Base-by-base conservation (phyloP, 768 basidiomycete species). In the Amylocystis lapponica region DNA sequence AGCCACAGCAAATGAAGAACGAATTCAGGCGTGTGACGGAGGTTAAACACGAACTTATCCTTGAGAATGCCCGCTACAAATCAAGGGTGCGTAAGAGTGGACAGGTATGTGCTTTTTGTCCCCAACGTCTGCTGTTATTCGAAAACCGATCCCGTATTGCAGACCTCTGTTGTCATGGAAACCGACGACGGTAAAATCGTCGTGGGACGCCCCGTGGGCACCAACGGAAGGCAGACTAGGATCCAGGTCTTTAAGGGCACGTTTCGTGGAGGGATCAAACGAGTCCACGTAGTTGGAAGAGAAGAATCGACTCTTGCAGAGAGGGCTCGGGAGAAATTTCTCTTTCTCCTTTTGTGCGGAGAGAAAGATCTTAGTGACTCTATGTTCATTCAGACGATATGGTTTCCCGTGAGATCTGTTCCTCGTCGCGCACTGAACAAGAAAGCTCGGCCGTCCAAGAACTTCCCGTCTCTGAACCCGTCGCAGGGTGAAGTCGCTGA, bases 1-100 rank as follows among this genome's bases (percentile, higher is more conserved):
- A 59, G 39, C 67, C 74, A 0, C 60, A 51, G 33, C 64, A 63
- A 29, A 51, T 48, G 3, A 46, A 47, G 0, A 66, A 59, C 37
- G 70, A 73, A 27, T 68, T 73, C 45, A 53, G 45, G 2, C 34
- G 41, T 1, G 58, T 59, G 9, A 46, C 43, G n/a, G 10, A 55
- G 5, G 47, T 52, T 13, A 55, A 65, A 9, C 68, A 66, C 1
- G 52, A 50, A 2, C 31, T 67, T 13, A 44, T 54, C 10, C 35
- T 75, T 2, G 46, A 50, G 12, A 74, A 74, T 48, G 47, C 65
- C 3, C 62, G 70, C 2, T 76, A 63, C 56, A 73, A 69, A 39
- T 70, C 61, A 2, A 55, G 69, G 27, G 58, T 74, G 2, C 61
- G 70, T 16, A 34, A 45, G 34, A 63, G 66, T 39, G 40, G 52